Percentiles rank a stretch among this genome's conserved stretches.
Conservation (phyloP, 148 eudicot genomes). For the Chenopodium album region DNA sequence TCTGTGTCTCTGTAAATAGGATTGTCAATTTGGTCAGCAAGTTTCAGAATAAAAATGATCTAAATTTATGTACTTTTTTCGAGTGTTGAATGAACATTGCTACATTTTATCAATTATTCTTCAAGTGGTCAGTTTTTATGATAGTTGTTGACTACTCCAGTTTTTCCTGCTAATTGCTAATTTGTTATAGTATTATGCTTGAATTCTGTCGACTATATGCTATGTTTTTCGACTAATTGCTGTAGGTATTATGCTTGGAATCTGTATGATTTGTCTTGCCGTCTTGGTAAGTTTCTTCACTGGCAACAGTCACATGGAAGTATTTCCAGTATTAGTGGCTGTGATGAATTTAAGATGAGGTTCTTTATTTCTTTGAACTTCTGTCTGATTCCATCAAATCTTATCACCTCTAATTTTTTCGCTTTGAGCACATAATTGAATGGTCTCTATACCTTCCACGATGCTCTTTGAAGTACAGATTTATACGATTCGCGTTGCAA, state of each 20-base stretch:
- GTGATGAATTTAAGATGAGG: background rate
- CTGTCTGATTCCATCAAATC: background rate
- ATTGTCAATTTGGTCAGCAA: conserved; percentile 22
- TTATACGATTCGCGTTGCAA: background rate
- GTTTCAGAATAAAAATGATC: conserved; percentile 20
- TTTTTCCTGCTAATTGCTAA: background rate
- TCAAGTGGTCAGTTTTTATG: background rate
- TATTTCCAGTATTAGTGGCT: background rate
- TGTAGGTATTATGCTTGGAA: background rate
- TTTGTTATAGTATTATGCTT: too few relatives aligned
- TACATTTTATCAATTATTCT: background rate
- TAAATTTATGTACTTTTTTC: conserved; percentile 16
- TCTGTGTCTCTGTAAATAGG: conserved; percentile 29
- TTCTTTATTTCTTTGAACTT: background rate
- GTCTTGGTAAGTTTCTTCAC: background rate
- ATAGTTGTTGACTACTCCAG: background rate
- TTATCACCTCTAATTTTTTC: background rate
- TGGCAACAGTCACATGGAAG: conserved; percentile 1
- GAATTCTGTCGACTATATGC: background rate
- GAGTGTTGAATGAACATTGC: background rate
- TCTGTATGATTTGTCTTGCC: background rate
- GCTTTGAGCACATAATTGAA: background rate
- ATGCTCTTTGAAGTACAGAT: too few relatives aligned
- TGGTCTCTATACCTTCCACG: background rate
- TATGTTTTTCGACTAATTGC: background rate